Evolutionary conservation across 192 early-diverging fungal species (phyloP), one percentile per base, ranked within the genome.

Genomic region (Entomortierella lignicola): DNA sequence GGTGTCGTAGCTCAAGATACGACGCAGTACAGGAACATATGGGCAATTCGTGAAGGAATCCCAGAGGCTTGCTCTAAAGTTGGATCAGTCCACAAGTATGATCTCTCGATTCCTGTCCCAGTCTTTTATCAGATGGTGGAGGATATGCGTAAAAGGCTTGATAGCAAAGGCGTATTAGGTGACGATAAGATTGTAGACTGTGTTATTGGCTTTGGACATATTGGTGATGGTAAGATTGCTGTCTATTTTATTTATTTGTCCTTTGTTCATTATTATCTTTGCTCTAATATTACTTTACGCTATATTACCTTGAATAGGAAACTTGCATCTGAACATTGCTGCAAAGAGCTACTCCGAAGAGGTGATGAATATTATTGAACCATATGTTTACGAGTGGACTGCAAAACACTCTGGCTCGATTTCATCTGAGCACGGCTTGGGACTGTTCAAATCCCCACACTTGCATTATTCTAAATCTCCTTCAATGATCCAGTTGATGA

Each of bases 191-290:
- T 82, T 7, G 91, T 96, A 10, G 91, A 84, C 63, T 71, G 89
- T 41, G 93, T 99, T n/a, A 92, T 94, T 66, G 97, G 95, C 20
- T 99, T 94, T 85, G 97, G 97, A 29, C 98, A 99, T 75, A 90
- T 99, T 58, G 98, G 98, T 44, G 98, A 99, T 81, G 95, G 95
- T 81, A 79, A 54, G 85, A 23, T 2, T 29, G 23, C 2, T 29
- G 27, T 21, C 47, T n/a, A 44, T 65, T 25, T 58, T 62, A 27
- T 74, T 41, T 51, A 20, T 21, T 59, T 42, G 11, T 59, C 41
- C 41, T 41, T 42, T 59, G 0, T 15, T 41, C 10, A 37, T 59
- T 10, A 17, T 59, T 13, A 21, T n/a, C n/a, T n/a, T n/a, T n/a
- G n/a, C n/a, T n/a, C n/a, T n/a, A n/a, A n/a, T n/a, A n/a, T n/a